Percentiles rank a stretch among this genome's conserved stretches.
These are phyloP conservation scores for Anethum foeniculum DNA, from an alignment of 140 eudicot genomes.

Conservation along the genomic window DNA sequence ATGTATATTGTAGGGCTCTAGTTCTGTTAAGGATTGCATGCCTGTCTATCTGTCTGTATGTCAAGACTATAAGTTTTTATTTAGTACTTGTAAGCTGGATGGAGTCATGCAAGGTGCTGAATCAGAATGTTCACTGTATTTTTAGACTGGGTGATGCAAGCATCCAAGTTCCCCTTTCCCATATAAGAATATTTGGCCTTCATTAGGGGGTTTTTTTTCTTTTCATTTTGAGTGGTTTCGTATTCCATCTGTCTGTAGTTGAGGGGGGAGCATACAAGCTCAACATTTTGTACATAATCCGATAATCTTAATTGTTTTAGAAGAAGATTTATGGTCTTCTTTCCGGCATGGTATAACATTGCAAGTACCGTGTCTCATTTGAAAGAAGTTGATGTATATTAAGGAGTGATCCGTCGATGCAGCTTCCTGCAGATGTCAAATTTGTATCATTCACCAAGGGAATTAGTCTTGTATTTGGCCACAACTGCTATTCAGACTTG, in stretches of 20 bases:
- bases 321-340: not conserved
- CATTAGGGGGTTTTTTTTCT: not conserved
- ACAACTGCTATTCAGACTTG: too few relatives aligned
- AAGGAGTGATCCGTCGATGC: not conserved
- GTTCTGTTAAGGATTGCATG: constrained; percentile 21
- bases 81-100: not conserved
- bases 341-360: not conserved
- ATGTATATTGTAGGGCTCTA: constrained; percentile 18
- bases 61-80: constrained; percentile 21
- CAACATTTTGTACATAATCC: not conserved
- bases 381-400: not conserved
- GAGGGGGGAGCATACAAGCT: not conserved
- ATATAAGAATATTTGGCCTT: not conserved
- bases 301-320: not conserved
- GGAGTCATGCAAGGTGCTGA: constrained; percentile 3
- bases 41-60: constrained; percentile 28
- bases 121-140: constrained; percentile 2
- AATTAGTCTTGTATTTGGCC: not conserved
- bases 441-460: not conserved
- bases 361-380: not conserved
- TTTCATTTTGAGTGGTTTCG: not conserved
- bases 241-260: not conserved
- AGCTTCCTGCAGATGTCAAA: not conserved
- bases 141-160: not conserved
- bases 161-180: not conserved